Evolutionary conservation across 2,329 filamentous ascomycete species (phyloP).

Genomic region (Onygenales sp.): DNA sequence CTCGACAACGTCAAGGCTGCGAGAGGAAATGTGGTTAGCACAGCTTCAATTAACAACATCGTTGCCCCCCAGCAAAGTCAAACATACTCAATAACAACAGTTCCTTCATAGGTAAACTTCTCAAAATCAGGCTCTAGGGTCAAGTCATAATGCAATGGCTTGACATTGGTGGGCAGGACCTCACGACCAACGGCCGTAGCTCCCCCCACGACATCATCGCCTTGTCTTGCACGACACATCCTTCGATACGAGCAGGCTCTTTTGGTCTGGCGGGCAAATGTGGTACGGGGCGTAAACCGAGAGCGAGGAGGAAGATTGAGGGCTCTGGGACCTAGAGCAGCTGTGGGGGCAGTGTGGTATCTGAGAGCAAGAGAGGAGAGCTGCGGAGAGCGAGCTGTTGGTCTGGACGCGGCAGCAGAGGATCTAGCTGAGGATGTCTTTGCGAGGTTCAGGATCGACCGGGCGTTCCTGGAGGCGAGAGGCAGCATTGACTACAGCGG

Average conservation of each 20-base stretch:
- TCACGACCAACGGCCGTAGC: constrained; percentile 60
- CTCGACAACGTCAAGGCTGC: constrained; percentile 67
- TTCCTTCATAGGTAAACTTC: constrained; percentile 78
- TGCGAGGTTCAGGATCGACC: constrained; percentile 1
- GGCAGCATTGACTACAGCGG: constrained; percentile 6
- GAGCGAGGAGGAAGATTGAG: neutral
- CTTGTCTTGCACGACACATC: constrained; percentile 57
- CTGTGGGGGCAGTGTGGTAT: constrained; percentile 7
- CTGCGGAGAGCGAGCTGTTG: constrained; percentile 6
- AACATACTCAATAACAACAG: constrained; percentile 66
- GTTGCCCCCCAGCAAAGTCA: neutral
- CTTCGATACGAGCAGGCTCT: constrained; percentile 67
- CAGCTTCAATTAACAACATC: neutral
- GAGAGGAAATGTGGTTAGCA: constrained; percentile 12
- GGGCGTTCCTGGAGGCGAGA: constrained; percentile 9
- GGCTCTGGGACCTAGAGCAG: neutral
- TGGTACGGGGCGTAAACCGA: constrained; percentile 3
- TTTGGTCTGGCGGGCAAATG: constrained; percentile 25
- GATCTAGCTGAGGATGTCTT: neutral
- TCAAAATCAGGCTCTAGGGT: constrained; percentile 85
- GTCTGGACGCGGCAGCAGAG: neutral
- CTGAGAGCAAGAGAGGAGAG: neutral
- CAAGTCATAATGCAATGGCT: constrained; percentile 84
- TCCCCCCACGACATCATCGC: constrained; percentile 37
- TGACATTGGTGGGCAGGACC: constrained; percentile 83